These are phyloP conservation scores for Camillea tinctor DNA, from an alignment of 2,329 filamentous ascomycete genomes.

Conservation along the genomic window DNA sequence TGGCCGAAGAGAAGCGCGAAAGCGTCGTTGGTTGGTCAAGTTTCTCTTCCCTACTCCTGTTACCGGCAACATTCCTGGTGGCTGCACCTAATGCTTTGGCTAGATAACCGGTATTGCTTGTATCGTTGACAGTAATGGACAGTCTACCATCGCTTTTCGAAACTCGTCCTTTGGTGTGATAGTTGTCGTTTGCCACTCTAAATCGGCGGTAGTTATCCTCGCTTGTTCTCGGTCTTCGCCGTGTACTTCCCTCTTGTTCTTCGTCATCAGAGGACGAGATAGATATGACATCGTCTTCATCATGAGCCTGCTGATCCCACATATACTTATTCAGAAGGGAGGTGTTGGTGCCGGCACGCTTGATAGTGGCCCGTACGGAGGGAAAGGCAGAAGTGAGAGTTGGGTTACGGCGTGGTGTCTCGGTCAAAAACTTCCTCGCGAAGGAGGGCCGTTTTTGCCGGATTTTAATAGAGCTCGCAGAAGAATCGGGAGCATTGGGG, in stretches of 20 bases:
- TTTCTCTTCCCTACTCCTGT: constrained; percentile 28
- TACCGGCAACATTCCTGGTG: constrained; percentile 52
- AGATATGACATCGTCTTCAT: constrained; percentile 14
- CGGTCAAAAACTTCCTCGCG: constrained; percentile 20
- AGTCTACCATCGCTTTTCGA: constrained; percentile 68
- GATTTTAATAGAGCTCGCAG: constrained; percentile 5
- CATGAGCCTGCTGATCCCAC: constrained; percentile 3
- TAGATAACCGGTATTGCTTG: constrained; percentile 66
- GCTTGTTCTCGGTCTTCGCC: constrained; percentile 7
- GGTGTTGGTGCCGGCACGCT: constrained; percentile 24
- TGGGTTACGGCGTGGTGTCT: constrained; percentile 12
- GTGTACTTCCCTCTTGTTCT: constrained; percentile 10
- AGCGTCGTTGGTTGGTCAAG: constrained; percentile 9
- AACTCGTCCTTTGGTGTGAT: constrained; percentile 62
- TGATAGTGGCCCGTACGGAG: constrained; percentile 11
- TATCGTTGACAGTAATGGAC: constrained; percentile 71
- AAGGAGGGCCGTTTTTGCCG: constrained; percentile 11
- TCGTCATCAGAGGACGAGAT: constrained; percentile 22
- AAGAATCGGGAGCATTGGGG: not conserved
- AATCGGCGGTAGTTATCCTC: constrained; percentile 51
- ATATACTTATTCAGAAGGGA: constrained; percentile 17
- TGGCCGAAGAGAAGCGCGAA: constrained; percentile 31
- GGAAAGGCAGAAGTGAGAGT: constrained; percentile 11
- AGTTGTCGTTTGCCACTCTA: constrained; percentile 62
- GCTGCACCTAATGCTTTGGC: constrained; percentile 70